Evolutionary conservation across 169 alveolate genomes (phyloP), one percentile per base, ranked within the genome.

Genomic region (Plasmodium fragile): DNA sequence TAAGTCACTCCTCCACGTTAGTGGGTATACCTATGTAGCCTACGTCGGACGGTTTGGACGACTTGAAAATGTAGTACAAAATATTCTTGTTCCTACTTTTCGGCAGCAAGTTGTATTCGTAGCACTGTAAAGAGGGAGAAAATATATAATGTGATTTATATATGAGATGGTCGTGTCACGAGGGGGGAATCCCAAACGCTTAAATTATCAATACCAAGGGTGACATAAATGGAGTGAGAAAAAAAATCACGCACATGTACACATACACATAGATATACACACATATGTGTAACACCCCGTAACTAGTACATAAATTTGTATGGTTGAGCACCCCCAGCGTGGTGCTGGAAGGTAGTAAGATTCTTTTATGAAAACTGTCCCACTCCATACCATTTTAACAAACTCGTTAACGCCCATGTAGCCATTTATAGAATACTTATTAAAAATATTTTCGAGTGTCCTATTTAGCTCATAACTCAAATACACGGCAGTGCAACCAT

Each of bases 381-480:
- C 30, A 1, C n/a, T 77, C 13, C 53, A 28, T 28, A 85, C 93
- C 93, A 85, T 85, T 69, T 49, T 73, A 11, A 85, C 55, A 75
- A 85, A 85, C 43, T 75, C 93, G 59, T 73, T 85, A 77, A 85
- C 83, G 11, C 84, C 84, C 93, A 85, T 85, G 70, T 85, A 73
- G 3, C 93, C 93, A 53, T 53, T 85, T 32, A 55, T 85, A 52
- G 93, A 85, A 53, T 85, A 85, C n/a, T 53, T 85, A 45, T 77
- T 52, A 77, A 85, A 85, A 39, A 85, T 75, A 32, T 13, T 49
- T 43, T 85, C 93, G 28, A 85, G 65, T 18, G 85, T 73, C 69
- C 69, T 85, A 85, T 85, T 85, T 85, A 85, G 69, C 39, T 85
- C 93, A 36, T 85, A 85, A 52, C 93, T 85, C 49, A 85, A 73